Percentiles rank a stretch among this genome's conserved stretches.
Evolutionary conservation across 208 protist species (phyloP).

Genomic region (Wallacemonas sp.): DNA sequence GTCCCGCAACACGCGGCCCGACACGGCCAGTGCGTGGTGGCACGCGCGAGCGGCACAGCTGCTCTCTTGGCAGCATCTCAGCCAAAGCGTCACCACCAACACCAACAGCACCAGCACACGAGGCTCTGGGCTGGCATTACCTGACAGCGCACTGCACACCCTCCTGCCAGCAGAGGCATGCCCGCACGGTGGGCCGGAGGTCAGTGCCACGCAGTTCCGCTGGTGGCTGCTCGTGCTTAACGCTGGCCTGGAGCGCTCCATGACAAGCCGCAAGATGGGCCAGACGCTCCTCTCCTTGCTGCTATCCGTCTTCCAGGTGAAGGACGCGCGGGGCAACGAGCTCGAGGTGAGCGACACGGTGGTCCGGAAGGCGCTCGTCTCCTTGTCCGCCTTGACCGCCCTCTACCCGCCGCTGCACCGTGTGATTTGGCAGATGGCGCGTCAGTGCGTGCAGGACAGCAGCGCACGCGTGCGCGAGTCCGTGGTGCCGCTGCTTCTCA

Average conservation of each 20-base stretch:
- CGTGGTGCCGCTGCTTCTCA: conserved; percentile 72
- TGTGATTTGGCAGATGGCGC: conserved; percentile 71
- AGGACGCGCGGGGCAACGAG: conserved; percentile 40
- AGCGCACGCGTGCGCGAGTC: conserved; percentile 77
- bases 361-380: conserved; percentile 45
- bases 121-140: not conserved
- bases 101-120: not conserved
- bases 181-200: conserved; percentile 21
- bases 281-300: conserved; percentile 60
- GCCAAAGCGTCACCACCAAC: conserved; percentile 7
- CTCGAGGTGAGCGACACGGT: conserved; percentile 39
- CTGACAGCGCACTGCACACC: conserved; percentile 24
- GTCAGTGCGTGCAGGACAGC: conserved; percentile 66
- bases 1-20: conserved; percentile 19
- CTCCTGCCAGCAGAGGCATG: conserved; percentile 27
- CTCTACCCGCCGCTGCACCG: conserved; percentile 59
- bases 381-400: conserved; percentile 54
- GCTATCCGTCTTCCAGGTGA: conserved; percentile 65
- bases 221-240: conserved; percentile 39
- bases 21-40: conserved; percentile 42
- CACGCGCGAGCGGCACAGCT: conserved; percentile 66
- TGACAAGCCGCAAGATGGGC: conserved; percentile 46
- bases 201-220: conserved; percentile 32
- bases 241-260: conserved; percentile 36
- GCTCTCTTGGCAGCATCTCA: conserved; percentile 38